phyloP scores from a whole-genome alignment of 1,284 basidiomycete genomes.

The Peniophora sp. region DNA sequence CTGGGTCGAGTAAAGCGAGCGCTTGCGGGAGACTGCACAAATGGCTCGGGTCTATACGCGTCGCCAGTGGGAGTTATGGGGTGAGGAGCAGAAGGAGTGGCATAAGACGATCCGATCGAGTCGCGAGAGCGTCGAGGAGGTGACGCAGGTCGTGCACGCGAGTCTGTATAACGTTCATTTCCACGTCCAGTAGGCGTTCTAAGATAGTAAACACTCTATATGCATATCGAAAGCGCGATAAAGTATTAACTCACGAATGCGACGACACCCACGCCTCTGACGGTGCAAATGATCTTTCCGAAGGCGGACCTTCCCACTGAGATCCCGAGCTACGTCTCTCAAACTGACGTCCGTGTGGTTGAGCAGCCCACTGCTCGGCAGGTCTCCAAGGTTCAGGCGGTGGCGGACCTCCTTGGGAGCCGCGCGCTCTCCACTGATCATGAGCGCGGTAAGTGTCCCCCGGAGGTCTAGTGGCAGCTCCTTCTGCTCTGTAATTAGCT shows the following conservation, averaged over 20 bases:
- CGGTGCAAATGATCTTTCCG: constrained; percentile 60
- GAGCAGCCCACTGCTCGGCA: too few relatives aligned
- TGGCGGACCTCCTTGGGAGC: too few relatives aligned
- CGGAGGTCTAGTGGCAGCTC: too few relatives aligned
- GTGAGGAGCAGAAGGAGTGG: constrained; percentile 7
- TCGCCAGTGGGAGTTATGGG: constrained; percentile 10
- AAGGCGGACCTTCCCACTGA: constrained; percentile 6
- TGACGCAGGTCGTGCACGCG: constrained; percentile 3
- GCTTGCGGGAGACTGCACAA: constrained; percentile 11
- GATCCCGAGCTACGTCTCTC: too few relatives aligned
- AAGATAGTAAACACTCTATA: not conserved
- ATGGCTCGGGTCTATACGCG: constrained; percentile 16
- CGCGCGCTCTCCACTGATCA: too few relatives aligned
- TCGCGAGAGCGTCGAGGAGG: constrained; percentile 2
- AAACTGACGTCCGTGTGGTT: too few relatives aligned
- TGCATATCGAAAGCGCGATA: constrained; percentile 3
- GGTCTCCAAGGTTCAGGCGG: too few relatives aligned
- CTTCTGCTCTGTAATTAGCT: too few relatives aligned
- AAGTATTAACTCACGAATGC: constrained; percentile 22
- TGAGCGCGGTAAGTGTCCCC: too few relatives aligned
- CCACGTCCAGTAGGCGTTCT: constrained; percentile 2
- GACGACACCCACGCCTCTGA: constrained; percentile 63
- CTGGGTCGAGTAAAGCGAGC: constrained; percentile 15
- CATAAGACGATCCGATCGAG: constrained; percentile 6
- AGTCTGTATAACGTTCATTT: constrained; percentile 9